phyloP scores from a whole-genome alignment of 805 yeast species.

The Yarrowia hollandica region DNA sequence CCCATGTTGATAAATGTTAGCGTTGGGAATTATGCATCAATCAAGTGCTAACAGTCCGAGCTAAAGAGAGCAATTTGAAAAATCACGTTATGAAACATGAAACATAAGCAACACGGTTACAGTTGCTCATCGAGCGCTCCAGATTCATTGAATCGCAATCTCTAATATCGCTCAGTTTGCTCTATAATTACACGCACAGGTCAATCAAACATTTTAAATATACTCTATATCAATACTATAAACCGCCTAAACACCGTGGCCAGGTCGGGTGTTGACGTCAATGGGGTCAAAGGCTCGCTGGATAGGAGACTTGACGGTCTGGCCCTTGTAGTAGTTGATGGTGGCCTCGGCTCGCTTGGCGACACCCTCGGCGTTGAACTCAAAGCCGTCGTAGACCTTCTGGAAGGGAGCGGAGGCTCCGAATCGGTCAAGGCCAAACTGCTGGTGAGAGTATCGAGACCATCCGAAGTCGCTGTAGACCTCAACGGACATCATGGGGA shows the following conservation, averaged over 20 bases:
- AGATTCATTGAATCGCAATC: no score
- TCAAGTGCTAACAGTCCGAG: no score
- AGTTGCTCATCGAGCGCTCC: no score
- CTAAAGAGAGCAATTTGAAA: no score
- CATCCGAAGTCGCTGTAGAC: slow-evolving; percentile 90
- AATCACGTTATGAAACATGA: no score
- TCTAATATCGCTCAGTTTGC: no score
- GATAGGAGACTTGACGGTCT: slow-evolving; percentile 70
- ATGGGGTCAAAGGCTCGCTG: slow-evolving; percentile 59
- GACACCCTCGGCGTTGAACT: slow-evolving; percentile 90
- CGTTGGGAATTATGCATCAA: no score
- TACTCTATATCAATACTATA: slow-evolving; percentile 9
- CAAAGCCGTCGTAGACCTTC: slow-evolving; percentile 80
- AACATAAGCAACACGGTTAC: no score
- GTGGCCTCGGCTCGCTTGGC: slow-evolving; percentile 82
- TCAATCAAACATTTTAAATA: slow-evolving; percentile 10
- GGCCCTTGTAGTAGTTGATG: slow-evolving; percentile 79
- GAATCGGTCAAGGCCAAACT: slow-evolving; percentile 91
- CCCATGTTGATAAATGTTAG: no score
- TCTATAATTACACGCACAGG: no score
- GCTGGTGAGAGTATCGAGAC: slow-evolving; percentile 94
- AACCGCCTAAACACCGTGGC: slow-evolving; percentile 14
- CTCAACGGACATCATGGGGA: slow-evolving; percentile 91
- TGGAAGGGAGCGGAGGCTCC: slow-evolving; percentile 94
- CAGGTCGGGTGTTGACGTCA: slow-evolving; percentile 29